These are phyloP conservation scores for Sclerospora graminicola DNA, from an alignment of 352 stramenopile species.

Conservation along the genomic window DNA sequence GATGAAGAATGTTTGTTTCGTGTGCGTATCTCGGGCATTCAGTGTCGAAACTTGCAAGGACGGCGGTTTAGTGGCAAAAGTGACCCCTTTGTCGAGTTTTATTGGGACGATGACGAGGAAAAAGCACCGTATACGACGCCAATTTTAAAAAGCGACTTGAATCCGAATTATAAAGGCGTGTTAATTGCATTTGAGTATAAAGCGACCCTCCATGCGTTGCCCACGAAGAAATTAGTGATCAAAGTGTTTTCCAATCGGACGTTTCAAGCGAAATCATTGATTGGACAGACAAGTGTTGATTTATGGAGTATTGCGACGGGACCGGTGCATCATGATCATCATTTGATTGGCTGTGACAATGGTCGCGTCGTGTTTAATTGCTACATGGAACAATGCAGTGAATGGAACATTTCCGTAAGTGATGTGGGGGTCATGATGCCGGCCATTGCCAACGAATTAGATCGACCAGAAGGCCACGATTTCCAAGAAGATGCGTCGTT, in stretches of 20 bases:
- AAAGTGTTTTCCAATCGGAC: constrained; percentile 82
- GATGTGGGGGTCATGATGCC: constrained; percentile 86
- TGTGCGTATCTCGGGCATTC: constrained; percentile 78
- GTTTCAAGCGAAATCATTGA: constrained; percentile 68
- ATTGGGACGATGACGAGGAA: constrained; percentile 70
- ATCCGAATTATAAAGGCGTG: constrained; percentile 83
- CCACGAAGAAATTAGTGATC: constrained; percentile 48
- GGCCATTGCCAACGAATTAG: constrained; percentile 79
- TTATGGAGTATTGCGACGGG: constrained; percentile 76
- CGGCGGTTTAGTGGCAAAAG: constrained; percentile 75
- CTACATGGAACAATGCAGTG: constrained; percentile 87
- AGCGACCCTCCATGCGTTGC: constrained; percentile 38
- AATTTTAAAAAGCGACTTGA: constrained; percentile 79
- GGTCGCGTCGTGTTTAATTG: constrained; percentile 85
- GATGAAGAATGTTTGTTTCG: constrained; percentile 74
- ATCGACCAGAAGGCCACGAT: constrained; percentile 81
- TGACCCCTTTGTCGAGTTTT: constrained; percentile 84
- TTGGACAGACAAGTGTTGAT: constrained; percentile 69
- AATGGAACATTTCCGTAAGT: constrained; percentile 85
- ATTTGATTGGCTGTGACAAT: constrained; percentile 79
- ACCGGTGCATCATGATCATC: constrained; percentile 82
- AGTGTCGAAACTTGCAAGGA: constrained; percentile 79
- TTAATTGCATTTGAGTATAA: constrained; percentile 85
- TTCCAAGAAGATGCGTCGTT: constrained; percentile 84
- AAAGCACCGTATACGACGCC: constrained; percentile 65